Evolutionary conservation across 2,329 filamentous ascomycete genomes (phyloP).

Genomic region (Penicillium sp.): DNA sequence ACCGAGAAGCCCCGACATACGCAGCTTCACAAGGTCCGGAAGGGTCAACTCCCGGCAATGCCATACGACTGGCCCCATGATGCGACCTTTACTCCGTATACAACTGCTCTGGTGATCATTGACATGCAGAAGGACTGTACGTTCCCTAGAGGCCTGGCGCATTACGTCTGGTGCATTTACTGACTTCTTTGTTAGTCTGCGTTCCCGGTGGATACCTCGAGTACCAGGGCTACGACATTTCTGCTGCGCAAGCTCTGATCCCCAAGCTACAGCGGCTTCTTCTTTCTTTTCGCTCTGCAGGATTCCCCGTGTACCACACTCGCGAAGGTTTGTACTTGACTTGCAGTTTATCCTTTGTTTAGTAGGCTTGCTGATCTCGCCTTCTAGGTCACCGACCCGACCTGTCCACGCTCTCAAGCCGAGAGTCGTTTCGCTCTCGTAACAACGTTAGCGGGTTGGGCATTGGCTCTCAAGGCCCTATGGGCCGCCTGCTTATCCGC

Average conservation of each 20-base stretch:
- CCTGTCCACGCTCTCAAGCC: constrained; percentile 52
- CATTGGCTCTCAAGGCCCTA: constrained; percentile 51
- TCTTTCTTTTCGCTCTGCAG: constrained; percentile 35
- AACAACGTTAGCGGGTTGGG: constrained; percentile 51
- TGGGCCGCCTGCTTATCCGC: constrained; percentile 56
- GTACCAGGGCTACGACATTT: constrained; percentile 44
- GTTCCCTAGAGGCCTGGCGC: constrained; percentile 12
- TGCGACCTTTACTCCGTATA: constrained; percentile 42
- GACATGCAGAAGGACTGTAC: constrained; percentile 49
- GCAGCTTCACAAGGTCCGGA: constrained; percentile 41
- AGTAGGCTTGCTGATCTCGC: constrained; percentile 8
- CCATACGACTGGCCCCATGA: constrained; percentile 48
- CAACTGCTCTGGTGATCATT: constrained; percentile 45
- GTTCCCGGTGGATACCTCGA: constrained; percentile 44
- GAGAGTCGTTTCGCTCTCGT: constrained; percentile 52
- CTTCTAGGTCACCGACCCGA: constrained; percentile 47
- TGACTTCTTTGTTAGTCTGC: constrained; percentile 35
- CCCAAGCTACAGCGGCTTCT: constrained; percentile 41
- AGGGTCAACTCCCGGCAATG: constrained; percentile 40
- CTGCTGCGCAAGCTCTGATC: constrained; percentile 37
- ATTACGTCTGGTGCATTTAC: neutral
- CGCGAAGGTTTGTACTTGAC: constrained; percentile 38
- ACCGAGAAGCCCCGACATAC: constrained; percentile 40
- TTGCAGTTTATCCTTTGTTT: neutral
- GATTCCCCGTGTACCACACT: constrained; percentile 45